A percentile compares a stretch with the other conserved stretches of the same genome.
Evolutionary conservation across 768 basidiomycete species (phyloP).

Genomic region (Thelephora aurantiotincta): DNA sequence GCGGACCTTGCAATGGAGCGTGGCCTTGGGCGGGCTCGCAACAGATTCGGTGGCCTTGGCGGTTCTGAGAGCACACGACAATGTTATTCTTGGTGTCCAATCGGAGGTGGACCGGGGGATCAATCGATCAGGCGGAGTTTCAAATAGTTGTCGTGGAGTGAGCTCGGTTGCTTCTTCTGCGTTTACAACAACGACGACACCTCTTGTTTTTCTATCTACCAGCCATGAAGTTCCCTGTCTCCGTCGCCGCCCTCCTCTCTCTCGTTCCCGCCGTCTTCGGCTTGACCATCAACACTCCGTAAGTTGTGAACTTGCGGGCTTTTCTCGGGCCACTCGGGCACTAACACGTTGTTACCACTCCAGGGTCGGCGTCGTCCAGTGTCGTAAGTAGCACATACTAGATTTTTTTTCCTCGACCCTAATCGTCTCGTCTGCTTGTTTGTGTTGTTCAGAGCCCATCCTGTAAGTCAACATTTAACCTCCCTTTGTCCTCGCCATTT

Average conservation of each 20-base stretch:
- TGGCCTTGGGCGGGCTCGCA: too few relatives aligned
- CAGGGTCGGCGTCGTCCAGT: slow-evolving; percentile 29
- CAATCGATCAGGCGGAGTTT: too few relatives aligned
- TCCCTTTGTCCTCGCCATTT: too few relatives aligned
- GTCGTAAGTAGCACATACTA: slow-evolving; percentile 25
- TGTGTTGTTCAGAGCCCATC: slow-evolving; percentile 35
- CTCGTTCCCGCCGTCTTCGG: slow-evolving; percentile 22
- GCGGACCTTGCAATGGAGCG: too few relatives aligned
- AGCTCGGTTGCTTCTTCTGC: too few relatives aligned
- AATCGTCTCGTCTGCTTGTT: neutral
- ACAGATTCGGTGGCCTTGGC: too few relatives aligned
- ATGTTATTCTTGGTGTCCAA: too few relatives aligned
- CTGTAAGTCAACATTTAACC: slow-evolving; percentile 9
- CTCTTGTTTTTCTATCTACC: neutral
- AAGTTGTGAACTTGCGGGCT: slow-evolving; percentile 14
- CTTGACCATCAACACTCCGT: slow-evolving; percentile 61
- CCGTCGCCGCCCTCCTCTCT: slow-evolving; percentile 17
- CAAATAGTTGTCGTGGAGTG: too few relatives aligned
- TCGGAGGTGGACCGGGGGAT: too few relatives aligned
- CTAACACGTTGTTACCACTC: neutral
- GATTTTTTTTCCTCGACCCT: neutral
- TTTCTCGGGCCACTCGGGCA: neutral
- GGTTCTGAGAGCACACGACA: too few relatives aligned
- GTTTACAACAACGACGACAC: too few relatives aligned
- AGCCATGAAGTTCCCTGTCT: slow-evolving; percentile 23